Evolutionary conservation across 2,329 filamentous ascomycete genomes (phyloP).

Genomic region (Colletotrichum acutatum): DNA sequence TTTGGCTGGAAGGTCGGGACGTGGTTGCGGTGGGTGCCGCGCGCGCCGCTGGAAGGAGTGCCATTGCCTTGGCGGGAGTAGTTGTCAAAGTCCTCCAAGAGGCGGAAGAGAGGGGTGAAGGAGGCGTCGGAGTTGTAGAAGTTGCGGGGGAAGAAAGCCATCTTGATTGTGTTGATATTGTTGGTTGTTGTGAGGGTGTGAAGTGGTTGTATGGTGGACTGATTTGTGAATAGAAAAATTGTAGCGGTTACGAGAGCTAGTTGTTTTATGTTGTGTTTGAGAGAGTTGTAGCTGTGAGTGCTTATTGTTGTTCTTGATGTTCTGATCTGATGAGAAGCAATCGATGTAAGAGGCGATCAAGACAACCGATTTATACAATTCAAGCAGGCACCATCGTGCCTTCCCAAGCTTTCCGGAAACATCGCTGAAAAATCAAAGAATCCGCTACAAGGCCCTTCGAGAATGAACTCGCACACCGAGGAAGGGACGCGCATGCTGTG

Average conservation of each 20-base stretch:
- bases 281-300: background rate
- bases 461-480: conserved; percentile 12
- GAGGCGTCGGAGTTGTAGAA: conserved; percentile 61
- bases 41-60: conserved; percentile 36
- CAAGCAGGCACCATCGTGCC: conserved; percentile 18
- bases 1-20: conserved; percentile 75
- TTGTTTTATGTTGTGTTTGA: background rate
- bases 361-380: conserved; percentile 45
- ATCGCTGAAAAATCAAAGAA: conserved; percentile 1
- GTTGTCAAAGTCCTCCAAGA: conserved; percentile 72
- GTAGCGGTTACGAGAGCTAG: background rate
- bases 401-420: conserved; percentile 44
- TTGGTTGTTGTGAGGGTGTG: conserved; percentile 25
- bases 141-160: conserved; percentile 70
- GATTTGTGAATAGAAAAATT: background rate
- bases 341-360: conserved; percentile 29
- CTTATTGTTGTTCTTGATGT: conserved; percentile 40
- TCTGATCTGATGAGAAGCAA: conserved; percentile 41
- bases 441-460: conserved; percentile 29
- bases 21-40: conserved; percentile 39
- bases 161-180: conserved; percentile 51
- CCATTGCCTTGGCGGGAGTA: conserved; percentile 55
- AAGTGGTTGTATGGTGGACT: background rate
- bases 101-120: conserved; percentile 71
- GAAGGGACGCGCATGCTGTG: conserved; percentile 5